Base-by-base conservation (phyloP, 2,329 filamentous ascomycete species). In the Conoideocrella luteorostrata region DNA sequence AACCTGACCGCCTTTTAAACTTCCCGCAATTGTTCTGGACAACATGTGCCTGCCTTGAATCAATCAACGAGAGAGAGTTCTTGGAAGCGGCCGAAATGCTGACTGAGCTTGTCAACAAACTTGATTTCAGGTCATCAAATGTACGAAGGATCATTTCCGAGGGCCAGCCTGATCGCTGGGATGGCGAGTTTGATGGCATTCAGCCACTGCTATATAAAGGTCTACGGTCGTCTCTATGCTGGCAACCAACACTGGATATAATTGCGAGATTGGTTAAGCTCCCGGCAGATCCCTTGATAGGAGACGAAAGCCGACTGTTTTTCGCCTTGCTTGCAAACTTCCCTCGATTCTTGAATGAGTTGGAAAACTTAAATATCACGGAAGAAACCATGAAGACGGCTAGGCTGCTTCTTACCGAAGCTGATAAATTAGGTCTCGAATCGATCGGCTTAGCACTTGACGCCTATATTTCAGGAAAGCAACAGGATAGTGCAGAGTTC, bases 21-120 rank as follows among this genome's bases (percentile, higher is more conserved):
- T 96, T 95, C 52, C 93, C 93, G 2, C 91, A 97, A 57, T 71
- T 98, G 1, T 97, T 98, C 65, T 98, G 94, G 94, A 95, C 91
- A 1, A 95, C 88, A 0, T 96, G 90, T 56, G 93, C 93, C 10
- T 98, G 93, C 60, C 70, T 98, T 17, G 90, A 97, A 57, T 97
- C 93, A 0, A 95, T 97, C 57, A 95, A 97, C 51, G 94, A 98
- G 64, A 79, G 84, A 18, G 93, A 98, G 58, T 98, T 95, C 50
- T 77, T 93, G 49, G 93, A 96, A 60, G 89, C 87, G 18, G 71
- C 96, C 11, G 84, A 86, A 41, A 96, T 98, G 86, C 75, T 98
- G 9, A 86, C 95, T 46, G 86, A 86, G 56, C 81, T 95, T 28
- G 67, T 98, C 18, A 78, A 81, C 52, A 95, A 93, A 60, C 71